A percentile compares a stretch with the other conserved stretches of the same genome.
phyloP scores from a whole-genome alignment of 805 yeast species.

The Candida nonsorbophila region DNA sequence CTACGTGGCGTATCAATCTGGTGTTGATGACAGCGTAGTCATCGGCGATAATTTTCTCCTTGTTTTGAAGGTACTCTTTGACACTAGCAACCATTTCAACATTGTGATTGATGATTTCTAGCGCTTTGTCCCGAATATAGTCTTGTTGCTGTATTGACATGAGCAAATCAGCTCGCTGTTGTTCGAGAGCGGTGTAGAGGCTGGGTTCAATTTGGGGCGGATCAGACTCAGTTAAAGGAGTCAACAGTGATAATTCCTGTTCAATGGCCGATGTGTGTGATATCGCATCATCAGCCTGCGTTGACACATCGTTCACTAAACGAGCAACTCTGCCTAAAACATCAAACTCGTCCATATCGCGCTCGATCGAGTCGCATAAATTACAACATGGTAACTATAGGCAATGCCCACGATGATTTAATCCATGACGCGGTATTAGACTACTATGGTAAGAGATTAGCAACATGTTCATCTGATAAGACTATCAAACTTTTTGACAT shows the following conservation, averaged over 20 bases:
- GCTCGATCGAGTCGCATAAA: no score
- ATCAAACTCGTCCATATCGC: no score
- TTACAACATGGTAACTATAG: slow-evolving; percentile 64
- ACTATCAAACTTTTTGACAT: slow-evolving; percentile 92
- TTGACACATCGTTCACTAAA: no score
- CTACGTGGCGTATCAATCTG: slow-evolving; percentile 4
- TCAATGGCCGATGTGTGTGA: no score
- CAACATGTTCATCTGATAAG: slow-evolving; percentile 94
- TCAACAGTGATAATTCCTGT: no score
- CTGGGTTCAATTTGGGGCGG: no score
- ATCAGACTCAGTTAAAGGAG: no score
- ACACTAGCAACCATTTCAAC: slow-evolving; percentile 28
- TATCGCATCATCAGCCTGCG: no score
- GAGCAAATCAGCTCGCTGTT: slow-evolving; percentile 22
- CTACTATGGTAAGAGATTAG: slow-evolving; percentile 92
- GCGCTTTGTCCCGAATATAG: slow-evolving; percentile 22
- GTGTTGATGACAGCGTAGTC: slow-evolving; percentile 7
- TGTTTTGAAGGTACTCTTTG: slow-evolving; percentile 21
- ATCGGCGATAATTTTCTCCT: slow-evolving; percentile 11
- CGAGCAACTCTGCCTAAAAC: no score
- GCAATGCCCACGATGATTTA: slow-evolving; percentile 86
- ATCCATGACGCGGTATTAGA: slow-evolving; percentile 97
- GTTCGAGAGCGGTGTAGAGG: no score
- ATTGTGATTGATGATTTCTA: slow-evolving; percentile 27
- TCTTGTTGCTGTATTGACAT: slow-evolving; percentile 39